These are phyloP conservation scores for Rhizopogon vesiculosus DNA, from an alignment of 768 basidiomycete species.

Conservation along the genomic window DNA sequence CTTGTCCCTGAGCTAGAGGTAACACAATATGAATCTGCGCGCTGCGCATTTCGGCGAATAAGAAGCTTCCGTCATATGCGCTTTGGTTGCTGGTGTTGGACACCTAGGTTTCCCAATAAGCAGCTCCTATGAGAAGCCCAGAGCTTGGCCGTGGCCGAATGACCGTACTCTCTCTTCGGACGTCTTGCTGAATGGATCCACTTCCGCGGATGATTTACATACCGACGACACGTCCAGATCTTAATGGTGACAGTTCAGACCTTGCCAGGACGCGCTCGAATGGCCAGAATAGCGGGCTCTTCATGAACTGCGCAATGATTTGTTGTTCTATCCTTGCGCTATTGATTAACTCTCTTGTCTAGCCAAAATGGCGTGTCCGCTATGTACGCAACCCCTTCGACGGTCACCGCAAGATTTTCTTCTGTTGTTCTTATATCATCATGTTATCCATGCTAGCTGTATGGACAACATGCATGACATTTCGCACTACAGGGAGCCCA, in stretches of 20 bases:
- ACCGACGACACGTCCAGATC: no score
- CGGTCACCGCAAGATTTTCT: conserved; percentile 56
- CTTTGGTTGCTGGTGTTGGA: no score
- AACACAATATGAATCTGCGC: no score
- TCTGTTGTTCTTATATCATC: conserved; percentile 82
- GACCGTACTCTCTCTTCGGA: not conserved
- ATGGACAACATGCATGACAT: conserved; percentile 62
- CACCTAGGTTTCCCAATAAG: no score
- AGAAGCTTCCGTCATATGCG: no score
- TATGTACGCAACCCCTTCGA: conserved; percentile 60
- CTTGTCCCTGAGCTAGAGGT: no score
- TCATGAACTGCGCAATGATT: conserved; percentile 61
- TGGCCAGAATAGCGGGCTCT: conserved; percentile 78
- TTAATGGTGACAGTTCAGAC: conserved; percentile 75
- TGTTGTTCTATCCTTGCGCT: not conserved
- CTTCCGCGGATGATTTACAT: not conserved
- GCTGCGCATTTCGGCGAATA: no score
- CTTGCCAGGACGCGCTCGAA: conserved; percentile 64
- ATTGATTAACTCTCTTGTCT: not conserved
- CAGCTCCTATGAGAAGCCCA: not conserved
- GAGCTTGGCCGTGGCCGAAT: not conserved
- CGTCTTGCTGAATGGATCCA: not conserved
- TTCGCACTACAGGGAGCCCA: conserved; percentile 55
- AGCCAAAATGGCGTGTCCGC: conserved; percentile 63
- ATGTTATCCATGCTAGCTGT: conserved; percentile 80